Percentiles rank a stretch among this genome's conserved stretches.
Conservation (phyloP, 495 filamentous ascomycete species). For the Tuber calosporum region DNA sequence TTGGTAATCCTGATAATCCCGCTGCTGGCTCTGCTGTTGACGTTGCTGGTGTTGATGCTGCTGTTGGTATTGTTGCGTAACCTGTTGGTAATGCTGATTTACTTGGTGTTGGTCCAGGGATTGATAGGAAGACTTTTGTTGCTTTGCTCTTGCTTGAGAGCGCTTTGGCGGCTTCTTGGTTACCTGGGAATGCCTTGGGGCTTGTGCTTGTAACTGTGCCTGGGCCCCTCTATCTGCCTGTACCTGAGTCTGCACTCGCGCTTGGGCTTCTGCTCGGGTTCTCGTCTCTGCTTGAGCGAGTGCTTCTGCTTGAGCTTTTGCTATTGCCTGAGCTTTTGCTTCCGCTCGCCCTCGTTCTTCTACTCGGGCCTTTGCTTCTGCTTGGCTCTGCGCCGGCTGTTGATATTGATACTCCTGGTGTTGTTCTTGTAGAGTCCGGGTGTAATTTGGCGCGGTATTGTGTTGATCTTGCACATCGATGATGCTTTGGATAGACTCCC, state of each 20-base stretch:
- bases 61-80: no score
- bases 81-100: neutral
- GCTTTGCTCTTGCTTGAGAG: constrained; percentile 4
- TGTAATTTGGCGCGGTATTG: neutral
- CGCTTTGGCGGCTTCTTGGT: constrained; percentile 3
- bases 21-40: neutral
- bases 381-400: neutral
- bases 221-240: constrained; percentile 3
- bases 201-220: constrained; percentile 4
- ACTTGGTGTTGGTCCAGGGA: neutral
- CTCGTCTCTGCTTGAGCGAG: constrained; percentile 6
- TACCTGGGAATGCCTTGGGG: constrained; percentile 7
- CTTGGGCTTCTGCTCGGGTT: constrained; percentile 13
- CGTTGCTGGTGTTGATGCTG: neutral
- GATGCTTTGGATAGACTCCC: neutral
- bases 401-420: neutral
- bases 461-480: neutral
- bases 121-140: constrained; percentile 2
- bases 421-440: neutral
- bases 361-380: constrained; percentile 4
- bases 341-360: constrained; percentile 10
- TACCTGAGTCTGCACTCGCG: neutral
- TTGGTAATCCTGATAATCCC: constrained; percentile 1
- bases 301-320: constrained; percentile 11
- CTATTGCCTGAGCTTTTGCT: neutral